Conservation (phyloP, 2,329 filamentous ascomycete genomes). For the Penicillium carneum region DNA sequence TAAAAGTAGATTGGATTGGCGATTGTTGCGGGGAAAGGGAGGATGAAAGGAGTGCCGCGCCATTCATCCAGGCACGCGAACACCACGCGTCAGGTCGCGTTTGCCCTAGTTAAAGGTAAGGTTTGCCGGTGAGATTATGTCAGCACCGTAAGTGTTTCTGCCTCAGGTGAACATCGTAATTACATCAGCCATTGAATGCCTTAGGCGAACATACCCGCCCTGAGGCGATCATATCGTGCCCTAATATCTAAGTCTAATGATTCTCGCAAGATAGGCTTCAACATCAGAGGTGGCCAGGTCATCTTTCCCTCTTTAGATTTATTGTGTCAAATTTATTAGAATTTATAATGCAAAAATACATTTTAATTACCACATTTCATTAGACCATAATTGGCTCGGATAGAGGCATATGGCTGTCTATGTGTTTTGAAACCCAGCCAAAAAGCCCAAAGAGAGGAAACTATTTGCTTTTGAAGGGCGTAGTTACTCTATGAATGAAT, state of each 20-base stretch:
- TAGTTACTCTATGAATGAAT: too few species aligned
- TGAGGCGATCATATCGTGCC: constrained; percentile 8
- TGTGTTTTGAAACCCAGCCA: background rate
- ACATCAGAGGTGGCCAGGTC: background rate
- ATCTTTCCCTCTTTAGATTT: too few species aligned
- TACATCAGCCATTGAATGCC: background rate
- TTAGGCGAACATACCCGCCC: background rate
- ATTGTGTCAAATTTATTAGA: background rate
- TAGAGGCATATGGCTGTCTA: background rate
- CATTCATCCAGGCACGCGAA: constrained; percentile 12
- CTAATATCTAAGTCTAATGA: constrained; percentile 2
- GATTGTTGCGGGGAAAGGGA: constrained; percentile 35
- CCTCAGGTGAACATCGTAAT: background rate
- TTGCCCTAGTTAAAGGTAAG: background rate
- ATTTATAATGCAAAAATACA: background rate
- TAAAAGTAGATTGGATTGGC: constrained; percentile 6
- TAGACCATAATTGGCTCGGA: background rate
- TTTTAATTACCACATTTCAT: too few species aligned
- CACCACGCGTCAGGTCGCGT: constrained; percentile 16
- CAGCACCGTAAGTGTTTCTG: constrained; percentile 1
- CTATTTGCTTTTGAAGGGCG: background rate
- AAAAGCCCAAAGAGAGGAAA: background rate
- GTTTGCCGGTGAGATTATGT: constrained; percentile 7
- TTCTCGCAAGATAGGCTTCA: background rate
- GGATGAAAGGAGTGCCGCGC: constrained; percentile 27